A percentile compares a stretch with the other conserved stretches of the same genome.
Conservation (phyloP, 2,329 filamentous ascomycete species). For the Ilyonectria mors-panacis region DNA sequence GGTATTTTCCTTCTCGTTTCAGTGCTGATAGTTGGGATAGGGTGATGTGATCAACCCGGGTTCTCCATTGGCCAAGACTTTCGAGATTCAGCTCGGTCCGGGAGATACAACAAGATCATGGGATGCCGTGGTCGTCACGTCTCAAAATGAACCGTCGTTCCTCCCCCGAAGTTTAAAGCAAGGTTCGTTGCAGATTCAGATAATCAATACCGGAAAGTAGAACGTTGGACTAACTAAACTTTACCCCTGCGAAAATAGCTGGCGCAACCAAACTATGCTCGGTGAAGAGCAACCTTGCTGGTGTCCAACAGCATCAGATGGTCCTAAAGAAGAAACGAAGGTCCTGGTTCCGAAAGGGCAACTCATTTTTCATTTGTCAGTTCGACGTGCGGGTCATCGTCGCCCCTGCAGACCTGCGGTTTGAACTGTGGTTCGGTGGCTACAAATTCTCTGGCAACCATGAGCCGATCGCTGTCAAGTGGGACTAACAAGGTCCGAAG, state of each 20-base stretch:
- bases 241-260: conserved; percentile 40
- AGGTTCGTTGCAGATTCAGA: conserved; percentile 45
- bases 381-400: conserved; percentile 69
- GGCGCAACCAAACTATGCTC: conserved; percentile 57
- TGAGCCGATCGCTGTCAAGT: conserved; percentile 37
- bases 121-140: conserved; percentile 58
- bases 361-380: conserved; percentile 57
- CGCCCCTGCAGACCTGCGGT: conserved; percentile 67
- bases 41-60: conserved; percentile 58
- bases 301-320: conserved; percentile 57
- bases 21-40: conserved; percentile 38
- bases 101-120: conserved; percentile 53
- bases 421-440: conserved; percentile 58
- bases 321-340: conserved; percentile 54
- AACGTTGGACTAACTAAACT: neutral
- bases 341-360: conserved; percentile 52
- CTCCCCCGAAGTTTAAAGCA: conserved; percentile 57
- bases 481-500: conserved; percentile 29
- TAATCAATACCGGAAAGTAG: neutral
- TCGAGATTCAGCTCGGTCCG: conserved; percentile 53
- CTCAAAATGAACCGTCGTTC: conserved; percentile 54
- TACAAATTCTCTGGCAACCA: conserved; percentile 47
- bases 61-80: conserved; percentile 51
- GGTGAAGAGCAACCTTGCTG: conserved; percentile 58
- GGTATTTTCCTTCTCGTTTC: conserved; percentile 32